Evolutionary conservation across 306 rosid genomes (phyloP).

Genomic region (Cucurbita maxima): DNA sequence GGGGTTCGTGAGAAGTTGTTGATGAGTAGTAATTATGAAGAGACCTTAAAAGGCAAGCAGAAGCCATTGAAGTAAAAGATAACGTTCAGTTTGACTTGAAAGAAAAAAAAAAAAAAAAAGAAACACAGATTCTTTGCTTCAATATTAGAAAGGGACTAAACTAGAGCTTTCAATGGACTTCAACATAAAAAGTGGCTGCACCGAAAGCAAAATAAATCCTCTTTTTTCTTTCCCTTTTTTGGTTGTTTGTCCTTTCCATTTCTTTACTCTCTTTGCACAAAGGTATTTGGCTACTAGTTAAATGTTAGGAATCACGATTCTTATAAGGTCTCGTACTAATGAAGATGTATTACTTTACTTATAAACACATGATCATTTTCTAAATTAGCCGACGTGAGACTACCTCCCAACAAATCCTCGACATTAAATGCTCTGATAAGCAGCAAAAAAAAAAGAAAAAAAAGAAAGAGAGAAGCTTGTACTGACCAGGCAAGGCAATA

Average conservation of each 20-base stretch:
- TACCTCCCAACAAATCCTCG: no score
- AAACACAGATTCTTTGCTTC: neutral
- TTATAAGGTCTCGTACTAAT: no score
- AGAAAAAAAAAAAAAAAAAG: neutral
- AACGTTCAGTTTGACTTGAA: slow-evolving; percentile 3
- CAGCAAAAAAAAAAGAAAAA: no score
- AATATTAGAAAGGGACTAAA: neutral
- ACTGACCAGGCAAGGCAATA: slow-evolving; percentile 94
- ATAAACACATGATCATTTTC: no score
- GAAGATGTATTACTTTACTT: no score
- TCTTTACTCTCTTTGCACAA: neutral
- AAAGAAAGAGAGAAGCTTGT: neutral
- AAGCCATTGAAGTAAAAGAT: slow-evolving; percentile 8
- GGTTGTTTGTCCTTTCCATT: neutral
- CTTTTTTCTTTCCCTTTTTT: neutral
- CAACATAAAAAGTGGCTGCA: slow-evolving; percentile 2
- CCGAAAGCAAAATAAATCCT: slow-evolving; percentile 8
- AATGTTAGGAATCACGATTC: no score
- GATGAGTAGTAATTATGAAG: slow-evolving; percentile 5
- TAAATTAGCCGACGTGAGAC: no score
- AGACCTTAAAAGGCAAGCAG: neutral
- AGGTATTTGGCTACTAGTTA: neutral
- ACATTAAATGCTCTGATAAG: no score
- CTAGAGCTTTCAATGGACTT: neutral
- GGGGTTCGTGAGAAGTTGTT: slow-evolving; percentile 14